Percentiles rank a stretch among this genome's conserved stretches.
phyloP scores from a whole-genome alignment of 257 asterid species.

The Eucommia ulmoides region DNA sequence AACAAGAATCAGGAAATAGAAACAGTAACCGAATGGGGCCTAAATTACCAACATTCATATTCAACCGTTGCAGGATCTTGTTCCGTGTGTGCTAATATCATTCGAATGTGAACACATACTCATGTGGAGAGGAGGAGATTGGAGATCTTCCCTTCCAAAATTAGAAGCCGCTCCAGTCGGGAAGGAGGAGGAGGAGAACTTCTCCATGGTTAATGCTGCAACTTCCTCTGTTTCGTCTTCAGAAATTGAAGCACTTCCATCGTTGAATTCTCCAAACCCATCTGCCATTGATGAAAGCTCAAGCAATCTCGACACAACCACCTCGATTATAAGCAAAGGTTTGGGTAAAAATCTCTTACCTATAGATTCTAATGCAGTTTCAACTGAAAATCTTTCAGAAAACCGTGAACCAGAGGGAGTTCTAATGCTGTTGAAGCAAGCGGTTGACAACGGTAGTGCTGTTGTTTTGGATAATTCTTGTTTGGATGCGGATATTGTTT shows the following conservation, averaged over 20 bases:
- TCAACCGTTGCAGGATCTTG: constrained; percentile 99
- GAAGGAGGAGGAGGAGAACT: constrained; percentile 20
- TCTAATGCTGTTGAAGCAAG: constrained; percentile 41
- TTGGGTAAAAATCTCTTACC: constrained; percentile 11
- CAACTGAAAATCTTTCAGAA: constrained; percentile 10
- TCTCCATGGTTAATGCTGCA: constrained; percentile 11
- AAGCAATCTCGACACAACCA: constrained; percentile 12
- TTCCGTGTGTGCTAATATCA: constrained; percentile 80
- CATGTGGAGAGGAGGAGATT: constrained; percentile 74
- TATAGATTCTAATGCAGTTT: constrained; percentile 16
- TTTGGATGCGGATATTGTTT: constrained; percentile 57
- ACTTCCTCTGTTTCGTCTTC: constrained; percentile 6
- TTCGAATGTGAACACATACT: constrained; percentile 82
- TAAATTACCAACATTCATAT: no score
- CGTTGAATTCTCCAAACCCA: constrained; percentile 17
- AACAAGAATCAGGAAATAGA: no score
- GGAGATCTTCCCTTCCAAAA: constrained; percentile 49
- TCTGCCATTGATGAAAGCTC: constrained; percentile 6
- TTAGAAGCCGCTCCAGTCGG: constrained; percentile 17
- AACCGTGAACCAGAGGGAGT: constrained; percentile 18
- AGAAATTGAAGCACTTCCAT: constrained; percentile 10
- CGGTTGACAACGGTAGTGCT: constrained; percentile 66
- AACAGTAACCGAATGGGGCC: no score
- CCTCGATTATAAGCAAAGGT: constrained; percentile 13
- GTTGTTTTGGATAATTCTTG: constrained; percentile 38